A percentile compares a stretch with the other conserved stretches of the same genome.
Evolutionary conservation across 768 basidiomycete genomes (phyloP).

Genomic region (Panaeolus papilionaceus): DNA sequence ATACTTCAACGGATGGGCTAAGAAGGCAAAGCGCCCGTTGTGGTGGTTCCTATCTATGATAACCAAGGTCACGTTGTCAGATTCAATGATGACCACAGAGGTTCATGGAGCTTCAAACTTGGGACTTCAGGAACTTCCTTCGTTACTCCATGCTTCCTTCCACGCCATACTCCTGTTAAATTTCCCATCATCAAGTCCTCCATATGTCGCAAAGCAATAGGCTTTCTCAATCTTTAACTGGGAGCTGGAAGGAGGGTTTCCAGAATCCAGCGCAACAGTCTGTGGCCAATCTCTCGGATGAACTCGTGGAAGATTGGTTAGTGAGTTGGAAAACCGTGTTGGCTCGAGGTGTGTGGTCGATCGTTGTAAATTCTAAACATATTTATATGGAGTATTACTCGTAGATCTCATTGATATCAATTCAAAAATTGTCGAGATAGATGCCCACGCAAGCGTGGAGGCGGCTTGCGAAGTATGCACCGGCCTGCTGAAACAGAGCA

Average conservation of each 20-base stretch:
- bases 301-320: slow-evolving; percentile 55
- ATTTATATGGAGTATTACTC: background rate
- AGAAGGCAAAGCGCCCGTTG: slow-evolving; percentile 11
- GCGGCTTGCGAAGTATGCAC: slow-evolving; percentile 77
- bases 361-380: background rate
- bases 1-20: background rate
- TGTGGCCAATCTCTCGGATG: slow-evolving; percentile 33
- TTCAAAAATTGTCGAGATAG: slow-evolving; percentile 66
- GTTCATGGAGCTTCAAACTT: slow-evolving; percentile 10
- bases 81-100: background rate
- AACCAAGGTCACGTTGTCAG: slow-evolving; percentile 9
- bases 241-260: slow-evolving; percentile 38
- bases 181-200: slow-evolving; percentile 12
- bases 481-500: background rate
- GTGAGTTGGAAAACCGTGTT: slow-evolving; percentile 59
- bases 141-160: slow-evolving; percentile 4
- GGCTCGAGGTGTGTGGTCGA: slow-evolving; percentile 57
- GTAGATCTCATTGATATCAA: slow-evolving; percentile 67
- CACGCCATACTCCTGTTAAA: slow-evolving; percentile 10
- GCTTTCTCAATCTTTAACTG: slow-evolving; percentile 44
- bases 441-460: slow-evolving; percentile 78
- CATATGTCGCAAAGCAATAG: slow-evolving; percentile 43
- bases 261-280: slow-evolving; percentile 21
- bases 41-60: slow-evolving; percentile 12
- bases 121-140: background rate